Evolutionary conservation across 495 filamentous ascomycete genomes (phyloP).

Genomic region (Xylaria intraflava): DNA sequence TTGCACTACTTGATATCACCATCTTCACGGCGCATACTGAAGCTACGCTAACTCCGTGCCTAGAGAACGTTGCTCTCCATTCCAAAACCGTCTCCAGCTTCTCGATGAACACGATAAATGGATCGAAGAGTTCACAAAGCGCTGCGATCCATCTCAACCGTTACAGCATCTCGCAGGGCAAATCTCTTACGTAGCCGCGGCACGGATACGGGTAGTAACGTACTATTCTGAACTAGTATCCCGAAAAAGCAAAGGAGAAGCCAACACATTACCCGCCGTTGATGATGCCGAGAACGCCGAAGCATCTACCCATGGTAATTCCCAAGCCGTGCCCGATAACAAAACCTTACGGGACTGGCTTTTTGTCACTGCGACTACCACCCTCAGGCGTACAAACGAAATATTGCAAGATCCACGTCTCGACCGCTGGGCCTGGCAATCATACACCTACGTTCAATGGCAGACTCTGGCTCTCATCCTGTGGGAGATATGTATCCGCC

Average conservation of each 20-base stretch:
- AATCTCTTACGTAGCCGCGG: conserved; percentile 5
- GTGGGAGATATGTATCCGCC: conserved; percentile 9
- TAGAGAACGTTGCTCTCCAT: background rate
- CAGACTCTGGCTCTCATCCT: conserved; percentile 8
- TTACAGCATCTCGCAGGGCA: background rate
- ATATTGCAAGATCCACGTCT: conserved; percentile 6
- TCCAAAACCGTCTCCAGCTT: conserved; percentile 1
- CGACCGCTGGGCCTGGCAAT: conserved; percentile 5
- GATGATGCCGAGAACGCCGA: background rate
- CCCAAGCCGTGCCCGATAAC: background rate
- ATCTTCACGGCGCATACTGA: background rate
- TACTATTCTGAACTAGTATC: conserved; percentile 4
- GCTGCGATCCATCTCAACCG: background rate
- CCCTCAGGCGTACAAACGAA: background rate
- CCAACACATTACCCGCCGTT: background rate
- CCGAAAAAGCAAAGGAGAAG: conserved; percentile 1
- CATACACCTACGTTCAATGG: conserved; percentile 9
- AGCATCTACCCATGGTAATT: background rate
- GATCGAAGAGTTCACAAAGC: conserved; percentile 3
- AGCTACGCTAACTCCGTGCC: background rate
- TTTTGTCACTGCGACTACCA: background rate
- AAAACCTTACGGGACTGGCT: background rate
- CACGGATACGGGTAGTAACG: background rate
- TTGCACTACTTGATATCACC: background rate
- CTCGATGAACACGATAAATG: conserved; percentile 10